Percentiles rank a stretch among this genome's conserved stretches.
phyloP scores from a whole-genome alignment of 495 filamentous ascomycete genomes.

The Penicillium samsonianum region DNA sequence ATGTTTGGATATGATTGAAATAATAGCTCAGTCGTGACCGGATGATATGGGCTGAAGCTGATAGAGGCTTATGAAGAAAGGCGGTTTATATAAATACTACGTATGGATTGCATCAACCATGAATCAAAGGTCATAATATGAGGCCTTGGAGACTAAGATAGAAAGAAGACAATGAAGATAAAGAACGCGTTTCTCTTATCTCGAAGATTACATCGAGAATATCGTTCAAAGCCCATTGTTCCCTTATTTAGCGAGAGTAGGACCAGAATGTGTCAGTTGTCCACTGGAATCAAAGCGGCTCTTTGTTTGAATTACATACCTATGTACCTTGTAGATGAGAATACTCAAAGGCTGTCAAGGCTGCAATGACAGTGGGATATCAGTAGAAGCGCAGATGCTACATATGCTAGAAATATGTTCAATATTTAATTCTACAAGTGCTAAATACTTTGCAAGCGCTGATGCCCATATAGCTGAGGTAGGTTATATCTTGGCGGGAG shows the following conservation, averaged over 20 bases:
- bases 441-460: not conserved
- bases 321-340: not conserved
- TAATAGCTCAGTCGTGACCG: not conserved
- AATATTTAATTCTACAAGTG: not conserved
- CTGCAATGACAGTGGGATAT: not conserved
- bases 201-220: not conserved
- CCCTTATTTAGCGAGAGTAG: not conserved
- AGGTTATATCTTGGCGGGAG: slow-evolving; percentile 8
- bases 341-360: not conserved
- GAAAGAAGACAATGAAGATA: not conserved
- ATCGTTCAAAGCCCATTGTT: not conserved
- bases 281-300: not conserved
- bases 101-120: not conserved
- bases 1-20: not conserved
- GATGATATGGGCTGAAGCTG: not conserved
- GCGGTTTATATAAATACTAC: not conserved
- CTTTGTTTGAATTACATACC: slow-evolving; percentile 1
- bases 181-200: not conserved
- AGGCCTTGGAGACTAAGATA: not conserved
- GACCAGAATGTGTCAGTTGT: not conserved
- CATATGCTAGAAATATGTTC: not conserved
- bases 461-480: not conserved
- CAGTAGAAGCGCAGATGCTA: not conserved
- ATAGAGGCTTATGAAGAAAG: not conserved
- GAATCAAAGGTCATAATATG: not conserved